Evolutionary conservation across 208 protist species (phyloP), one percentile per base, ranked within the genome.

Genomic region (Angomonas ambiguus): DNA sequence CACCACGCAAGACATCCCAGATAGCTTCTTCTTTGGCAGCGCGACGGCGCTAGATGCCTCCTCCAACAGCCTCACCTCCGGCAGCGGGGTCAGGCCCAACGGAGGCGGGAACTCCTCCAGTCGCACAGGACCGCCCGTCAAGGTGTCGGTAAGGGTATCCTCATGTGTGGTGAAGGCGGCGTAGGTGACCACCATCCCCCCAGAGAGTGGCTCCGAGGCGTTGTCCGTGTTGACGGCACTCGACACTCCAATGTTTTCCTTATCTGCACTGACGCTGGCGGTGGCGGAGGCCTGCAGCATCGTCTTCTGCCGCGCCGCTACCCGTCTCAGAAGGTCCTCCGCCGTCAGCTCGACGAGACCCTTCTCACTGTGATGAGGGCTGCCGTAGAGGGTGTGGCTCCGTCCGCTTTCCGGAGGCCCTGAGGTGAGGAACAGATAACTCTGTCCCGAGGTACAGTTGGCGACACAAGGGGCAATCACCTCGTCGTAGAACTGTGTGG

Each of bases 361-460:
- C n/a, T 77, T 66, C 62, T 92, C 85, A 53, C 78, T 84, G 65
- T 87, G 83, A 63, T 91, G 82, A 25, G 88, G 86, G 56, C 82
- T 91, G 56, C 86, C 88, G 78, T 95, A 95, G 55, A 95, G 68
- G 2, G 88, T 95, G 63, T 92, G 85, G 56, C 85, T 92, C 22
- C 88, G 88, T 5, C 88, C 88, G 59, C 88, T 95, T 51, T 92
- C 83, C 18, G 69, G 74, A 2, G 88, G 83, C 6, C 85, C 88
- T 31, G 72, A 85, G 8, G 92, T 75, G 48, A 95, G 67, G 48
- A 95, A 92, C 2, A 88, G 68, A 67, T 92, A 92, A 69, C 88
- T 92, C 78, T 95, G 88, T 3, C 88, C 88, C 2, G 80, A 77
- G 25, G 78, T 71, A 58, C 76, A 77, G 69, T 94, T 94, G 31